A percentile compares a stretch with the other conserved stretches of the same genome.
These are phyloP conservation scores for Coffea canephora DNA, from an alignment of 257 asterid genomes.

Conservation along the genomic window DNA sequence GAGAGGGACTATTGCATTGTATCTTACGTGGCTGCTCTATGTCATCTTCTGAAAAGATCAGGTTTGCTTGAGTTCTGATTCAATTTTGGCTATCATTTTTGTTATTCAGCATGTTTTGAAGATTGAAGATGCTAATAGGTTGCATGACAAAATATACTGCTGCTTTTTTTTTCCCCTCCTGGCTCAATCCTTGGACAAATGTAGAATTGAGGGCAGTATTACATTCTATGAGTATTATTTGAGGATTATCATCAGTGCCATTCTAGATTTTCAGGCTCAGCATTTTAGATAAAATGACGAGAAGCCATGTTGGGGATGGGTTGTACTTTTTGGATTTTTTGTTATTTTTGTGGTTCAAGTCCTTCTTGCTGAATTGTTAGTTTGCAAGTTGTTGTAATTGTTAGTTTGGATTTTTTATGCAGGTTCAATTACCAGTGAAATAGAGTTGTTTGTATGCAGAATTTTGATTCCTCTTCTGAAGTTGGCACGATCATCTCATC, in stretches of 20 bases:
- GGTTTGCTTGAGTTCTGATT: constrained; percentile 39
- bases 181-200: neutral
- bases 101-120: neutral
- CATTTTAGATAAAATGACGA: no score
- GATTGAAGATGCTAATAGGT: neutral
- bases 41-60: constrained; percentile 59
- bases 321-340: no score
- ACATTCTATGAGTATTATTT: neutral
- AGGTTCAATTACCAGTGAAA: constrained; percentile 41
- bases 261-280: no score
- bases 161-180: neutral
- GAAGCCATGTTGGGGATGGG: no score
- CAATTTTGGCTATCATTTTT: neutral
- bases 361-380: no score
- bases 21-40: constrained; percentile 64
- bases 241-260: neutral
- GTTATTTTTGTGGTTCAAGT: no score
- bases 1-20: constrained; percentile 40
- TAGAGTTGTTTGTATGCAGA: constrained; percentile 60
- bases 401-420: constrained; percentile 19
- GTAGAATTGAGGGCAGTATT: neutral
- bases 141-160: neutral
- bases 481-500: constrained; percentile 46
- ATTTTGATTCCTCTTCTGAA: constrained; percentile 61
- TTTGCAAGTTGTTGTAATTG: no score